phyloP scores from a whole-genome alignment of 1,139 yeast genomes.

The Taiozyma sp. region DNA sequence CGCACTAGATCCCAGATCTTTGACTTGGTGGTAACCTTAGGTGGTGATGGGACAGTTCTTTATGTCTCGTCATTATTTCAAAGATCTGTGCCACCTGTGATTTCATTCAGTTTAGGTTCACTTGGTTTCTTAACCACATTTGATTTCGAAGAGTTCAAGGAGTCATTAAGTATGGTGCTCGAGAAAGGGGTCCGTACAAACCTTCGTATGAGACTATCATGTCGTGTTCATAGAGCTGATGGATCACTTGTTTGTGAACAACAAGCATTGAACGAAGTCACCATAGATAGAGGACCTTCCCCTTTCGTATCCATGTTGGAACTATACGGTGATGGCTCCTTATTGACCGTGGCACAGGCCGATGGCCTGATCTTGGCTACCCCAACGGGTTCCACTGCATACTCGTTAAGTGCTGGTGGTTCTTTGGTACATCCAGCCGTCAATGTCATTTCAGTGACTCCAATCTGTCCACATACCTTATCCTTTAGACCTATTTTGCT shows the following conservation, averaged over 20 bases:
- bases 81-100: slow-evolving; percentile 80
- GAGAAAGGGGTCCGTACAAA: slow-evolving; percentile 72
- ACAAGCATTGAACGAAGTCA: slow-evolving; percentile 78
- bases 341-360: slow-evolving; percentile 83
- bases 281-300: slow-evolving; percentile 83
- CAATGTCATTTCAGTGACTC: slow-evolving; percentile 83
- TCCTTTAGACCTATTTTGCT: slow-evolving; percentile 82
- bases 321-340: slow-evolving; percentile 72
- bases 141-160: slow-evolving; percentile 62
- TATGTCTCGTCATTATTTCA: slow-evolving; percentile 78
- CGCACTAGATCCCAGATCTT: slow-evolving; percentile 49
- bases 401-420: slow-evolving; percentile 87
- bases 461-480: slow-evolving; percentile 87
- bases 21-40: slow-evolving; percentile 74
- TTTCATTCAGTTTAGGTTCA: slow-evolving; percentile 75
- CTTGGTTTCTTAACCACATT: slow-evolving; percentile 80
- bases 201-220: slow-evolving; percentile 75
- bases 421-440: slow-evolving; percentile 87
- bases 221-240: slow-evolving; percentile 50
- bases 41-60: slow-evolving; percentile 89
- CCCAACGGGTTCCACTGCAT: slow-evolving; percentile 92
- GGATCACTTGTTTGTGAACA: slow-evolving; percentile 63
- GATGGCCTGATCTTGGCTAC: slow-evolving; percentile 87
- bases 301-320: slow-evolving; percentile 84
- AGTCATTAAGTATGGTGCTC: slow-evolving; percentile 48